These are phyloP conservation scores for Teratosphaeria destructans DNA, from an alignment of 2,329 filamentous ascomycete genomes.

Conservation along the genomic window DNA sequence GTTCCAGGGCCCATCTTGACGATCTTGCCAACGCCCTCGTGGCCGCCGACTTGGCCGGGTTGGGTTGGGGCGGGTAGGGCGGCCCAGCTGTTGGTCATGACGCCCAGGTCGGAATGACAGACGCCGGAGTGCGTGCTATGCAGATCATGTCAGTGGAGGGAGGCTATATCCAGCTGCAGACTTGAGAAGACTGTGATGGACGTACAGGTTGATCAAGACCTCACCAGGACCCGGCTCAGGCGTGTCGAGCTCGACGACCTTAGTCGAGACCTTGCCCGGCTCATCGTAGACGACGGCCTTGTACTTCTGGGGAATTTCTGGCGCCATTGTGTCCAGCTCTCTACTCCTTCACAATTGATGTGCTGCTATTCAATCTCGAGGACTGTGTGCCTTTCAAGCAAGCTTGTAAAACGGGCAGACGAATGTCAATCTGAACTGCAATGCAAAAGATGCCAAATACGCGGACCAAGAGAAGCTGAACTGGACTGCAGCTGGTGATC, in stretches of 20 bases:
- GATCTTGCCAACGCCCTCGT: slow-evolving; percentile 56
- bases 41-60: slow-evolving; percentile 55
- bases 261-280: slow-evolving; percentile 54
- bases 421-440: not conserved
- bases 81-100: slow-evolving; percentile 44
- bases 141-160: not conserved
- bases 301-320: slow-evolving; percentile 45
- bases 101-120: slow-evolving; percentile 52
- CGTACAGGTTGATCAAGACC: slow-evolving; percentile 51
- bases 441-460: not conserved
- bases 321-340: not conserved
- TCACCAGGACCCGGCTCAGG: slow-evolving; percentile 54
- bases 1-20: slow-evolving; percentile 55
- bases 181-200: not conserved
- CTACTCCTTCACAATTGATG: not conserved
- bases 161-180: not conserved
- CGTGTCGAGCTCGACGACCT: slow-evolving; percentile 52
- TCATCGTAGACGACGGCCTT: slow-evolving; percentile 56
- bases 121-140: slow-evolving; percentile 52
- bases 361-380: not conserved
- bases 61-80: slow-evolving; percentile 49
- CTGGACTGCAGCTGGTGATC: no score
- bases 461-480: no score
- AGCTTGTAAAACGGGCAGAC: not conserved
- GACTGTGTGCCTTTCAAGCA: not conserved